phyloP scores from a whole-genome alignment of 2,329 filamentous ascomycete genomes.

The Alternaria arborescens region DNA sequence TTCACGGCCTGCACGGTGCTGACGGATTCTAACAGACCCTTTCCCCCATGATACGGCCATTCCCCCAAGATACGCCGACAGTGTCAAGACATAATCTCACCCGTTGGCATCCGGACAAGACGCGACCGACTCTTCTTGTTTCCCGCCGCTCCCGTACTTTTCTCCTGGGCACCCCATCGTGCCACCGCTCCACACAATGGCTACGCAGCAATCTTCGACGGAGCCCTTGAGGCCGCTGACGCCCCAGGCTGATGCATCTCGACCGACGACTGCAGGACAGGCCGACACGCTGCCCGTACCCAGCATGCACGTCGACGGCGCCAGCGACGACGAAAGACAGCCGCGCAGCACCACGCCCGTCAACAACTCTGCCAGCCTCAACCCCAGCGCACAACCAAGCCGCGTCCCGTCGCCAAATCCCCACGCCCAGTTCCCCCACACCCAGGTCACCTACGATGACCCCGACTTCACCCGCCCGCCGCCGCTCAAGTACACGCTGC shows the following conservation, averaged over 20 bases:
- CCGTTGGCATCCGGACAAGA: slow-evolving; percentile 40
- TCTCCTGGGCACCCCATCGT: neutral
- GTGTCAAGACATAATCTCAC: slow-evolving; percentile 27
- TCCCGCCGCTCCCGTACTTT: slow-evolving; percentile 18
- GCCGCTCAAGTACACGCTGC: slow-evolving; percentile 64
- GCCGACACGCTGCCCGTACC: slow-evolving; percentile 31
- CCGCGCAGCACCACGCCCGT: slow-evolving; percentile 21
- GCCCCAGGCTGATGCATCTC: slow-evolving; percentile 18
- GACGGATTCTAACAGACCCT: slow-evolving; percentile 5
- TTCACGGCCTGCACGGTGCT: slow-evolving; percentile 23
- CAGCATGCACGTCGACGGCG: slow-evolving; percentile 28
- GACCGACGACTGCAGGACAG: slow-evolving; percentile 17
- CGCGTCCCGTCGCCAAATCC: slow-evolving; percentile 41
- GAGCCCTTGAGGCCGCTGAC: slow-evolving; percentile 39
- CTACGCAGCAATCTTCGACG: slow-evolving; percentile 39
- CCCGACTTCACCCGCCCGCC: slow-evolving; percentile 57
- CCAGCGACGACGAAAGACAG: slow-evolving; percentile 25
- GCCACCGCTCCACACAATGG: slow-evolving; percentile 28
- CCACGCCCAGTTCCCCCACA: slow-evolving; percentile 51
- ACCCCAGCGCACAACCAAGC: slow-evolving; percentile 33
- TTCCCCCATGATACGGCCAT: neutral
- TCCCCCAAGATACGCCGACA: slow-evolving; percentile 7
- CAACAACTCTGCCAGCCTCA: slow-evolving; percentile 17
- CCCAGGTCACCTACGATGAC: slow-evolving; percentile 53
- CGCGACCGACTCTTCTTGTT: slow-evolving; percentile 22